These are phyloP conservation scores for Gaeumannomyces sp. DNA, from an alignment of 2,329 filamentous ascomycete genomes.

Conservation along the genomic window DNA sequence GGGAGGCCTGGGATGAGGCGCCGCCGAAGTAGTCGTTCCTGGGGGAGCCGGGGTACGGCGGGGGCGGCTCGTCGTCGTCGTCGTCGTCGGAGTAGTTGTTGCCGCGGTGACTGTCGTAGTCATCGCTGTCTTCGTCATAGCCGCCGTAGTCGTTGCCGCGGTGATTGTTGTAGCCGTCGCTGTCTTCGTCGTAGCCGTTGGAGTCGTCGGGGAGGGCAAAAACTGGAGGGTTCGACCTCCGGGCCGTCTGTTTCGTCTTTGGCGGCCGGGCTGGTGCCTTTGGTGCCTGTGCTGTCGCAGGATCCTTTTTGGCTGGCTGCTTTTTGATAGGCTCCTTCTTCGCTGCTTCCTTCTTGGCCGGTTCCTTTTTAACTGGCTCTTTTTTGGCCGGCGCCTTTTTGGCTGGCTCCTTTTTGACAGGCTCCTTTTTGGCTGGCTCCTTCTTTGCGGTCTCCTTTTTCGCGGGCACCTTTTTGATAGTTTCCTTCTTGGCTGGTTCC, in stretches of 20 bases:
- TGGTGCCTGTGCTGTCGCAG: not conserved
- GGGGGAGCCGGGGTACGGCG: slow-evolving; percentile 8
- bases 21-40: not conserved
- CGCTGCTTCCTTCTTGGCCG: no score
- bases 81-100: not conserved
- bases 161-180: not conserved
- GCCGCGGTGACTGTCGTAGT: not conserved
- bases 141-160: not conserved
- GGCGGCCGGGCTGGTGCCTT: not conserved
- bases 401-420: not conserved
- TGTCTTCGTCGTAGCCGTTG: not conserved
- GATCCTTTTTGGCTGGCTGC: not conserved
- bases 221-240: not conserved
- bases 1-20: not conserved
- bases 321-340: not conserved
- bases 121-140: not conserved
- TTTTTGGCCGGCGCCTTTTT: not conserved
- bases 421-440: not conserved
- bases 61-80: slow-evolving; percentile 5
- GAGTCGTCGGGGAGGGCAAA: not conserved
- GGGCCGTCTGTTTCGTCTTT: not conserved
- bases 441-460: no score
- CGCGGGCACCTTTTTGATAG: not conserved
- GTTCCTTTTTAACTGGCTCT: no score
- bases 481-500: not conserved